Evolutionary conservation across 2,329 filamentous ascomycete genomes (phyloP).

Genomic region (Neofusicoccum kwambonambiense): DNA sequence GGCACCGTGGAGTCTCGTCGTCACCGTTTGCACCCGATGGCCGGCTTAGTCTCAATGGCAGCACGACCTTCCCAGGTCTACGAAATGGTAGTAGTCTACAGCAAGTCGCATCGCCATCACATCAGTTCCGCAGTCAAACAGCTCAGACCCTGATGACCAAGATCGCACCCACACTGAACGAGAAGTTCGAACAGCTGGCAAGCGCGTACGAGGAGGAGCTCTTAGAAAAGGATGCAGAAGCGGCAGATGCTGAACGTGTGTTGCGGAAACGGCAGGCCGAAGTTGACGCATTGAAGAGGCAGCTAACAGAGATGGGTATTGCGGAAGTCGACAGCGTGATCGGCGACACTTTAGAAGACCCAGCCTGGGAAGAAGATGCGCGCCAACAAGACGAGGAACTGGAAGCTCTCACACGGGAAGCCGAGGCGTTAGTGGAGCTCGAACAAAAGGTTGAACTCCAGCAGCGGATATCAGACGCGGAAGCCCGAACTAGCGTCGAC

Average conservation of each 20-base stretch:
- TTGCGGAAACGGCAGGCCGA: slow-evolving; percentile 65
- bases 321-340: slow-evolving; percentile 46
- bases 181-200: slow-evolving; percentile 45
- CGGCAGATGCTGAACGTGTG: slow-evolving; percentile 47
- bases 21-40: slow-evolving; percentile 51
- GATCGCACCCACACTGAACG: slow-evolving; percentile 57
- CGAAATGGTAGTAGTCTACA: not conserved
- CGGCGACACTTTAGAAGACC: slow-evolving; percentile 44
- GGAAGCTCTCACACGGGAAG: slow-evolving; percentile 37
- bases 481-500: not conserved
- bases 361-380: slow-evolving; percentile 37
- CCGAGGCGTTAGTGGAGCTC: slow-evolving; percentile 43
- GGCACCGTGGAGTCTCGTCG: slow-evolving; percentile 70
- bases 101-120: not conserved
- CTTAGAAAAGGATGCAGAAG: slow-evolving; percentile 64
- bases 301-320: slow-evolving; percentile 50
- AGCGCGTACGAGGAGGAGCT: slow-evolving; percentile 69
- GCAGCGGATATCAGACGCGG: slow-evolving; percentile 26
- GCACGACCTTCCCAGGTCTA: slow-evolving; percentile 17
- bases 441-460: slow-evolving; percentile 44
- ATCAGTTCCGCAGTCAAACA: slow-evolving; percentile 44
- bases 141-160: slow-evolving; percentile 61
- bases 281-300: slow-evolving; percentile 59
- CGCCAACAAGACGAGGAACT: slow-evolving; percentile 39
- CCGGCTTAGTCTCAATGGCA: slow-evolving; percentile 28